Evolutionary conservation across 129 eudicot genomes (phyloP).

Genomic region (Lonicera japonica): DNA sequence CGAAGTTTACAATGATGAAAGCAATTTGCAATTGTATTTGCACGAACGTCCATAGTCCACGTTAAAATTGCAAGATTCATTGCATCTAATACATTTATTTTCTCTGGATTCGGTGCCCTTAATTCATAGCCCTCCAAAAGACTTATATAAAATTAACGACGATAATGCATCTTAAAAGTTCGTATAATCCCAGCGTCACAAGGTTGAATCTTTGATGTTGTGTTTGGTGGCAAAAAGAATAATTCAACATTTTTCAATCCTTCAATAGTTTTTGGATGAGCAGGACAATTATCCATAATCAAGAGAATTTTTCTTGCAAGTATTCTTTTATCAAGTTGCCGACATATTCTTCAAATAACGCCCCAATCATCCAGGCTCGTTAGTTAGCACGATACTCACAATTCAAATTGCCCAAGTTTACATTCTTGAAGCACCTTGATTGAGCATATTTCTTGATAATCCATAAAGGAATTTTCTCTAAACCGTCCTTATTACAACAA

Average conservation of each 20-base stretch:
- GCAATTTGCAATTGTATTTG: no score
- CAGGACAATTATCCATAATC: no score
- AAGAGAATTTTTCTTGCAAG: no score
- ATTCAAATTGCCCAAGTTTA: neutral
- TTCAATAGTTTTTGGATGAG: conserved; percentile 27
- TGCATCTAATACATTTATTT: conserved; percentile 24
- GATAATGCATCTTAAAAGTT: conserved; percentile 24
- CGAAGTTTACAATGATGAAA: no score
- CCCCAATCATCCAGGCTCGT: conserved; percentile 7
- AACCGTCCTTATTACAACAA: conserved; percentile 1
- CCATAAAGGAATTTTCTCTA: neutral
- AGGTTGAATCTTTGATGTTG: conserved; percentile 24
- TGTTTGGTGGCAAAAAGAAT: conserved; percentile 25
- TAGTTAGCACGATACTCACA: neutral
- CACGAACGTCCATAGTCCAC: no score
- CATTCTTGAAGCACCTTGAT: conserved; percentile 8
- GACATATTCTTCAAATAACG: conserved; percentile 8
- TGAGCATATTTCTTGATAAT: conserved; percentile 2
- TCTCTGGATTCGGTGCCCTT: conserved; percentile 15
- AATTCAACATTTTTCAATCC: conserved; percentile 20
- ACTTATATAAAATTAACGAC: neutral
- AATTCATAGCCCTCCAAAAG: neutral
- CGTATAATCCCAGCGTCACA: conserved; percentile 22
- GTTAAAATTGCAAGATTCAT: conserved; percentile 18
- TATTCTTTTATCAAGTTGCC: no score